phyloP scores from a whole-genome alignment of 148 eudicot species.

The Arbutus unedo region DNA sequence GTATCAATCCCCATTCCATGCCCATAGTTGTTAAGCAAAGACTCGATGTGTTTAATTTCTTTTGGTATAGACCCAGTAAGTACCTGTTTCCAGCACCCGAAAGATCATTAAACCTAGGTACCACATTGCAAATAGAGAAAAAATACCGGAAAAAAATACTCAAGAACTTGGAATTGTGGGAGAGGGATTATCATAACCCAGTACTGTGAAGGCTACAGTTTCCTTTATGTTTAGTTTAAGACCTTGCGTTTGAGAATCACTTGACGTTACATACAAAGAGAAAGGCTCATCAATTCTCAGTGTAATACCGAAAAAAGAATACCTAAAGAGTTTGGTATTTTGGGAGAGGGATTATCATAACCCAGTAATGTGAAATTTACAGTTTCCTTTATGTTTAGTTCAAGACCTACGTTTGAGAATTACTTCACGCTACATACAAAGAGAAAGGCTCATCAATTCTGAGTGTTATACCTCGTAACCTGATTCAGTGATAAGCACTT shows the following conservation, averaged over 20 bases:
- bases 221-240: neutral
- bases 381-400: neutral
- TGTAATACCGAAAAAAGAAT: too few species aligned
- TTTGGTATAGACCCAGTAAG: slow-evolving; percentile 88
- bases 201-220: neutral
- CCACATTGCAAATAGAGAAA: neutral
- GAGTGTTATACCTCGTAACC: slow-evolving; percentile 67
- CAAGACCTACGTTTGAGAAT: neutral
- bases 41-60: slow-evolving; percentile 67
- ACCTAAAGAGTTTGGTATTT: too few species aligned
- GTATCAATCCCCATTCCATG: slow-evolving; percentile 30
- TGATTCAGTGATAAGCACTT: slow-evolving; percentile 80
- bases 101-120: slow-evolving; percentile 13
- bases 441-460: neutral
- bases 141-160: neutral
- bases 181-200: neutral
- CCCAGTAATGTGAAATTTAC: neutral
- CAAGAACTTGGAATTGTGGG: neutral
- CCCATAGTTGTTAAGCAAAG: slow-evolving; percentile 61
- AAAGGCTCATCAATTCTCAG: too few species aligned
- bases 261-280: neutral
- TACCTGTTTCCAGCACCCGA: slow-evolving; percentile 47
- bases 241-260: neutral
- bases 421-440: neutral
- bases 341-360: neutral